These are phyloP conservation scores for Guadua angustifolia DNA, from an alignment of 176 grass and related monocot species.

Conservation along the genomic window DNA sequence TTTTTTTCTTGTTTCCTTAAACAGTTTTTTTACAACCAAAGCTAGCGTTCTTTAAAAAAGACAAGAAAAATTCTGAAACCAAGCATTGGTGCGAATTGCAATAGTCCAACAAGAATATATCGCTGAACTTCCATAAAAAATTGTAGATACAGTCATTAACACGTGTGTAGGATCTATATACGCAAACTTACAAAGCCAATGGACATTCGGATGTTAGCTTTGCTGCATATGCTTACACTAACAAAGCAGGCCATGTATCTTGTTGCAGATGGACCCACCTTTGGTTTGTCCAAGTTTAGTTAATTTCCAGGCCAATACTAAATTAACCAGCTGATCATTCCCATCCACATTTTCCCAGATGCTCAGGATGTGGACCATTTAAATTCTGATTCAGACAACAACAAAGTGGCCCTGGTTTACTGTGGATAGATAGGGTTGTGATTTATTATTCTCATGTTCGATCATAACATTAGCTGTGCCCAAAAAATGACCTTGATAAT, in stretches of 20 bases:
- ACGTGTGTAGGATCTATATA: slow-evolving; percentile 8
- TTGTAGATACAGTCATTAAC: not conserved
- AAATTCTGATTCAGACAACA: slow-evolving; percentile 7
- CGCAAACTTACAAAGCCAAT: not conserved
- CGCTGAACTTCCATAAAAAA: not conserved
- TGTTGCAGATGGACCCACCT: slow-evolving; percentile 31
- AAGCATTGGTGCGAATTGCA: slow-evolving; percentile 1
- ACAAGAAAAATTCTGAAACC: no score
- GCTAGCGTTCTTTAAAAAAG: not conserved
- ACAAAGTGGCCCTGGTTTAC: slow-evolving; percentile 9
- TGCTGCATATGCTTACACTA: not conserved
- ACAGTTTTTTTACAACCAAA: not conserved
- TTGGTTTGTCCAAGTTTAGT: slow-evolving; percentile 34
- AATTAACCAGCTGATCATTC: not conserved
- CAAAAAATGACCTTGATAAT: slow-evolving; percentile 1
- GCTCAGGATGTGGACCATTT: slow-evolving; percentile 5
- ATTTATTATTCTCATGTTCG: not conserved
- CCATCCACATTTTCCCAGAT: slow-evolving; percentile 23
- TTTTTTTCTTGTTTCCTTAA: no score
- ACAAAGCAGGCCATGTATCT: slow-evolving; percentile 1
- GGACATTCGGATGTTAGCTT: slow-evolving; percentile 26
- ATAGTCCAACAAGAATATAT: not conserved
- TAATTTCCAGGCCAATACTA: slow-evolving; percentile 1
- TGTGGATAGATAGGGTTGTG: not conserved
- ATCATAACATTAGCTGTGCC: not conserved